These are phyloP conservation scores for Grifola frondosa DNA, from an alignment of 1,284 basidiomycete genomes.

Conservation along the genomic window DNA sequence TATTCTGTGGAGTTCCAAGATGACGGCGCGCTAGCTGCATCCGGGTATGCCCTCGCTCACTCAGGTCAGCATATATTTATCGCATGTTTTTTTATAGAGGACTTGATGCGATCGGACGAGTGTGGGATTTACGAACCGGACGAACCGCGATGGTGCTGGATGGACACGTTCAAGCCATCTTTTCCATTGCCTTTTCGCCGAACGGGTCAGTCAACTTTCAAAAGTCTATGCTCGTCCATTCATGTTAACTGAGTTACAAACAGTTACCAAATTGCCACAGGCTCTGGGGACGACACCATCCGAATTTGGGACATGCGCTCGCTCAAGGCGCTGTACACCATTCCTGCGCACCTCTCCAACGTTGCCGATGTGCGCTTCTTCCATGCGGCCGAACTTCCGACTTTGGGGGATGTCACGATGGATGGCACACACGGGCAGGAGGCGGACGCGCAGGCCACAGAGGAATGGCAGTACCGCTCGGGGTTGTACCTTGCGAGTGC, in stretches of 20 bases:
- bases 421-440: conserved; percentile 37
- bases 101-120: conserved; percentile 93
- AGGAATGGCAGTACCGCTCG: conserved; percentile 75
- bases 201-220: conserved; percentile 68
- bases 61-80: neutral
- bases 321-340: conserved; percentile 90
- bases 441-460: conserved; percentile 27
- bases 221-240: too few species aligned
- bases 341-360: conserved; percentile 93
- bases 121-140: conserved; percentile 96
- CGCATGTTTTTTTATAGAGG: conserved; percentile 54
- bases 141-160: conserved; percentile 98
- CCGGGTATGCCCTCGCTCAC: conserved; percentile 61
- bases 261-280: conserved; percentile 96
- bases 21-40: conserved; percentile 91
- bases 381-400: conserved; percentile 48
- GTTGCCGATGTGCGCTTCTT: conserved; percentile 96
- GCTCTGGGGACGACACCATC: conserved; percentile 95
- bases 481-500: conserved; percentile 92
- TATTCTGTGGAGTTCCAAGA: conserved; percentile 94
- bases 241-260: neutral
- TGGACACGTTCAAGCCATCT: conserved; percentile 94
- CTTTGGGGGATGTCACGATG: conserved; percentile 41
- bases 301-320: conserved; percentile 98
- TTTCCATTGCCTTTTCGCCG: conserved; percentile 90